These are phyloP conservation scores for Emmonsia crescens DNA, from an alignment of 2,329 filamentous ascomycete genomes.

Conservation along the genomic window DNA sequence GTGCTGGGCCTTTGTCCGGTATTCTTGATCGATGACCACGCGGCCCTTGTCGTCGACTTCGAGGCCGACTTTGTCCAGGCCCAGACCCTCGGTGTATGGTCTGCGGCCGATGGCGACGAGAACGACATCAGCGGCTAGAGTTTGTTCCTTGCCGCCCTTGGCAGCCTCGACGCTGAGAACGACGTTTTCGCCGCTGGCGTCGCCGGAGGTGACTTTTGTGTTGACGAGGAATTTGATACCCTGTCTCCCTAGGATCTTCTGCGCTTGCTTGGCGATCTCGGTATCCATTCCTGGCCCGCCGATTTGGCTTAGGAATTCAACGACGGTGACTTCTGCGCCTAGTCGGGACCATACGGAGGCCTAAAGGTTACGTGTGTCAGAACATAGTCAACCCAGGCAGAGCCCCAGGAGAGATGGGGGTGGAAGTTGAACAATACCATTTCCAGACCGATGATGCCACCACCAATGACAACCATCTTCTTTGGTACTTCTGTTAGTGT, in stretches of 20 bases:
- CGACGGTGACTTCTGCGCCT: slow-evolving; percentile 88
- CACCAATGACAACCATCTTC: slow-evolving; percentile 94
- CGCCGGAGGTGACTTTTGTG: slow-evolving; percentile 86
- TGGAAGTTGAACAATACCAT: slow-evolving; percentile 51
- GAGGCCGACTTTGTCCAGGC: slow-evolving; percentile 75
- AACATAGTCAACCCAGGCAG: background rate
- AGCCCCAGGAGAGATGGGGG: background rate
- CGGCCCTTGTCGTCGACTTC: slow-evolving; percentile 89
- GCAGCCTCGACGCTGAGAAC: slow-evolving; percentile 80
- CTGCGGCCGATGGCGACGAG: slow-evolving; percentile 93
- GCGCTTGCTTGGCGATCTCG: slow-evolving; percentile 80
- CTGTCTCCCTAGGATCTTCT: slow-evolving; percentile 93
- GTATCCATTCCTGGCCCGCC: slow-evolving; percentile 95
- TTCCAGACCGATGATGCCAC: slow-evolving; percentile 96
- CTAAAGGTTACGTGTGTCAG: slow-evolving; percentile 28
- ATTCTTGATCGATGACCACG: slow-evolving; percentile 95
- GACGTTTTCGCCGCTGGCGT: slow-evolving; percentile 64
- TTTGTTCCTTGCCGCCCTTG: slow-evolving; percentile 93
- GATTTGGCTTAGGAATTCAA: slow-evolving; percentile 93
- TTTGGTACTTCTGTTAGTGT: slow-evolving; percentile 82
- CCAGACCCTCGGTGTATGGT: slow-evolving; percentile 85
- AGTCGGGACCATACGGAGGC: slow-evolving; percentile 91
- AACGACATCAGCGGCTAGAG: slow-evolving; percentile 84
- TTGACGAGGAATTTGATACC: slow-evolving; percentile 96
- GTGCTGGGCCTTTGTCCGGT: slow-evolving; percentile 94